phyloP scores from a whole-genome alignment of 75 land plant genomes.

The Pinus taeda region DNA sequence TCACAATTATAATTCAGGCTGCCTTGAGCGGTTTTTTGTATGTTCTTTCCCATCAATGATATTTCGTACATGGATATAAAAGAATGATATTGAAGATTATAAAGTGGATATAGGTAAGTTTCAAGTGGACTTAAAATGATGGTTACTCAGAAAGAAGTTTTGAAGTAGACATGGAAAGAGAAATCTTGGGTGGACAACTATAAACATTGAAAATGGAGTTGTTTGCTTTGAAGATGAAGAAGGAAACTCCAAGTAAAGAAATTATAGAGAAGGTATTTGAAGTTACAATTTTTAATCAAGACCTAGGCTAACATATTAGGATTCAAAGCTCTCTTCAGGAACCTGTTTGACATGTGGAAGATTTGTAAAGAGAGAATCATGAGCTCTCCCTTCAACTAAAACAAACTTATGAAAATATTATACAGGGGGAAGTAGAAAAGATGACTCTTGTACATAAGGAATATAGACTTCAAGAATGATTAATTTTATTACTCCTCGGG shows the following conservation, averaged over 20 bases:
- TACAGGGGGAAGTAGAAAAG: constrained; percentile 7
- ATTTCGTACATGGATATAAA: constrained; percentile 1
- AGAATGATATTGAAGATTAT: background rate
- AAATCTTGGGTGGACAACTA: constrained; percentile 7
- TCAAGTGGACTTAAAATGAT: background rate
- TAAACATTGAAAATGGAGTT: constrained; percentile 28
- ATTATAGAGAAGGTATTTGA: constrained; percentile 21
- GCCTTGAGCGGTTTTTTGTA: too few species aligned
- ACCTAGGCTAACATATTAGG: constrained; percentile 10
- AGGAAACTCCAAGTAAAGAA: constrained; percentile 12
- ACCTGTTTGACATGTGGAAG: background rate
- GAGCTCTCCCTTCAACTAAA: constrained; percentile 15
- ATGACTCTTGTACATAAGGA: constrained; percentile 17
- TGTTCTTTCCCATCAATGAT: too few species aligned
- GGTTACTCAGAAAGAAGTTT: background rate
- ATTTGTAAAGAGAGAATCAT: constrained; percentile 3
- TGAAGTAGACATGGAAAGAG: background rate
- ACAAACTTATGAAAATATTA: constrained; percentile 9
- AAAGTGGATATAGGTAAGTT: background rate
- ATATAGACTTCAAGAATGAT: background rate
- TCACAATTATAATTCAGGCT: too few species aligned
- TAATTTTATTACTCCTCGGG: background rate
- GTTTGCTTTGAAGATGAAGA: constrained; percentile 18
- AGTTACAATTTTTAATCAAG: constrained; percentile 10
- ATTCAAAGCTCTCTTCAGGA: constrained; percentile 6